A percentile compares a stretch with the other conserved stretches of the same genome.
These are phyloP conservation scores for Eimeria sp. DNA, from an alignment of 169 alveolate species.

Conservation along the genomic window DNA sequence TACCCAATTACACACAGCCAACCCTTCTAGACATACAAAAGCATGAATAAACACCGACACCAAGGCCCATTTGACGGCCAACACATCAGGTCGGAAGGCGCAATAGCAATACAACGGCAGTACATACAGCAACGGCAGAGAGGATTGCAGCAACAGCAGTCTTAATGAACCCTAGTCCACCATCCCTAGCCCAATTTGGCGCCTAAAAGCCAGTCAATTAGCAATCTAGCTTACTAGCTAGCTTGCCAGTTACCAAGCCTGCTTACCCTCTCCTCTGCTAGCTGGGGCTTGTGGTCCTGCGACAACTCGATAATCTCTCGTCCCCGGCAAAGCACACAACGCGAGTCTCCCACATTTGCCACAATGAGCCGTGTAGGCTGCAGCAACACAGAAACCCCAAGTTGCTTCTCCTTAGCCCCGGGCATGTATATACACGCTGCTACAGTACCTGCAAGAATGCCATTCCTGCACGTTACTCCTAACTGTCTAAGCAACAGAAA, in stretches of 20 bases:
- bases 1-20: not conserved
- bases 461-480: not conserved
- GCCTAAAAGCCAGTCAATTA: not conserved
- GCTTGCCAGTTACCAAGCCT: not conserved
- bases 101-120: not conserved
- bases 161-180: not conserved
- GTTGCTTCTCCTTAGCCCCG: not conserved
- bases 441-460: not conserved
- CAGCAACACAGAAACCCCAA: not conserved
- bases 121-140: not conserved
- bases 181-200: not conserved
- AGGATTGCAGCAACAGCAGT: not conserved
- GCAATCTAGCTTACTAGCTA: not conserved
- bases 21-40: not conserved
- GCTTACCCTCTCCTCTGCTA: conserved; percentile 93
- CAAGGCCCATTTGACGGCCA: not conserved
- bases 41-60: not conserved
- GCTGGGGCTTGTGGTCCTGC: conserved; percentile 99
- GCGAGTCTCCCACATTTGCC: conserved; percentile 99
- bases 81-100: not conserved
- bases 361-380: conserved; percentile 88
- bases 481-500: not conserved
- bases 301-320: conserved; percentile 96
- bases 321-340: conserved; percentile 97
- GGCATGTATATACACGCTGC: not conserved